Evolutionary conservation across 2,329 filamentous ascomycete species (phyloP).

Genomic region (Leptographium lundbergii): DNA sequence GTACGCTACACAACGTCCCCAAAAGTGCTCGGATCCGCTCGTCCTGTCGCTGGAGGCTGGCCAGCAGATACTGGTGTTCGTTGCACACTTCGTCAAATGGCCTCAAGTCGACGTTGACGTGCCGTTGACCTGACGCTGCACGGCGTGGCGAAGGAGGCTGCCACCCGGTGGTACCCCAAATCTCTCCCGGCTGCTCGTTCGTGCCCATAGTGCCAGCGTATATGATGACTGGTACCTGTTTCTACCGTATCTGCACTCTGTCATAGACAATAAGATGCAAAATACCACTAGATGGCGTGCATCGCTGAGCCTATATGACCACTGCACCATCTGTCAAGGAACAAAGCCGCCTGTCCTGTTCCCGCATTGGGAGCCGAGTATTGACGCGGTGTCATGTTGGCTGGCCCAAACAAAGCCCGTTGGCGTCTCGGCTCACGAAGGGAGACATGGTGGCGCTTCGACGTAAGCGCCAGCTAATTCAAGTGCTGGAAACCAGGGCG

Average conservation of each 20-base stretch:
- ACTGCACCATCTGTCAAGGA: background rate
- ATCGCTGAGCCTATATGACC: background rate
- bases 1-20: slow-evolving; percentile 22
- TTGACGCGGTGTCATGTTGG: background rate
- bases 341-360: background rate
- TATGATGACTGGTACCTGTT: no score
- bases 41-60: slow-evolving; percentile 28
- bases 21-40: slow-evolving; percentile 25
- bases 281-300: background rate
- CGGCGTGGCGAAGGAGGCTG: no score
- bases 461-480: background rate
- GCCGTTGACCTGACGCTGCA: background rate
- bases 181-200: background rate
- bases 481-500: background rate
- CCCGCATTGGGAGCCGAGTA: background rate
- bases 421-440: background rate
- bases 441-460: background rate
- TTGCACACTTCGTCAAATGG: slow-evolving; percentile 27
- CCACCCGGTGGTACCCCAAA: no score
- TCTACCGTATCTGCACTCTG: background rate
- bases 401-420: background rate
- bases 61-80: slow-evolving; percentile 34
- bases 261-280: background rate
- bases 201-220: background rate
- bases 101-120: slow-evolving; percentile 18